Evolutionary conservation across 2,329 filamentous ascomycete genomes (phyloP).

Genomic region (Clarireedia paspali): DNA sequence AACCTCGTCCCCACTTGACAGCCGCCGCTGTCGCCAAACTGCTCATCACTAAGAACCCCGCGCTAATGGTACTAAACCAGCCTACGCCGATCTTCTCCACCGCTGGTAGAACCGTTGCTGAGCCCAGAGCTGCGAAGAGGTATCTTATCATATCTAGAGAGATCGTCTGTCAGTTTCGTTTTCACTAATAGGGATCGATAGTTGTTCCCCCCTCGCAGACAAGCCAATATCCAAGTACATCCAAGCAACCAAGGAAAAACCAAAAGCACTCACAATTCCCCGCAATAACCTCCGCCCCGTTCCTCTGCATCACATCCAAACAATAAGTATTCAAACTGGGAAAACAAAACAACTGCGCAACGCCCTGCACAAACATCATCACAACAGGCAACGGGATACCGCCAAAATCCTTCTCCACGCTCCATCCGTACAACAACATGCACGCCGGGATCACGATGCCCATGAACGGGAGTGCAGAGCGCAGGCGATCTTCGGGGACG

Average conservation of each 20-base stretch:
- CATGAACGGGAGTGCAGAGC: conserved; percentile 49
- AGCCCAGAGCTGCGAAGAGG: conserved; percentile 63
- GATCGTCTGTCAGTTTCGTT: no score
- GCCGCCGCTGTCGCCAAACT: conserved; percentile 17
- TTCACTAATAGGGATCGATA: no score
- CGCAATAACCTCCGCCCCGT: conserved; percentile 66
- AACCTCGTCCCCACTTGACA: conserved; percentile 21
- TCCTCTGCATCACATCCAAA: conserved; percentile 69
- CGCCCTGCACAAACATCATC: conserved; percentile 66
- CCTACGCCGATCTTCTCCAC: conserved; percentile 70
- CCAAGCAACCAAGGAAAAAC: neutral
- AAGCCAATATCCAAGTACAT: no score
- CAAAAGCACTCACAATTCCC: conserved; percentile 49
- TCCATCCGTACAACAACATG: conserved; percentile 64
- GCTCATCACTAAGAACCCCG: conserved; percentile 43
- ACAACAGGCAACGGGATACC: conserved; percentile 57
- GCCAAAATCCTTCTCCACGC: conserved; percentile 41
- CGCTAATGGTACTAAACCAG: conserved; percentile 69
- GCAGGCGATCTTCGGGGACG: conserved; percentile 61
- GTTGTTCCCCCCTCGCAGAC: no score
- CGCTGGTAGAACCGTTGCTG: conserved; percentile 65
- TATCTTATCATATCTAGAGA: conserved; percentile 58
- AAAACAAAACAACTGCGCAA: conserved; percentile 69
- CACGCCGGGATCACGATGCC: conserved; percentile 50
- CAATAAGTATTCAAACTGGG: conserved; percentile 74